A percentile compares a stretch with the other conserved stretches of the same genome.
These are phyloP conservation scores for Chrysoporthe puriensis DNA, from an alignment of 2,329 filamentous ascomycete species.

Conservation along the genomic window DNA sequence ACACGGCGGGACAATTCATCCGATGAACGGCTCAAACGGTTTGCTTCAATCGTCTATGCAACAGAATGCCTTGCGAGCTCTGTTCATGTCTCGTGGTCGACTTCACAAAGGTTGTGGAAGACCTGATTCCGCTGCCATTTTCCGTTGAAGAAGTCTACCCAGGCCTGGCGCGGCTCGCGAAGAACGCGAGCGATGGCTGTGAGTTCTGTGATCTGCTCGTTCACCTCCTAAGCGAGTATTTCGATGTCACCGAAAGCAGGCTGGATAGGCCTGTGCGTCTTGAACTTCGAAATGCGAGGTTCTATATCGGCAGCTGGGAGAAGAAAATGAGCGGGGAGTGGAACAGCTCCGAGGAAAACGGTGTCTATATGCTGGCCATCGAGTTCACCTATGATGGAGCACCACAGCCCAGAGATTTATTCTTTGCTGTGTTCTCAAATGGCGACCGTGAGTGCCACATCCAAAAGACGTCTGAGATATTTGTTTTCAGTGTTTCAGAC, in stretches of 20 bases:
- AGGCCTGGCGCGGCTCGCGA: not conserved
- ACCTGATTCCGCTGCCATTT: not conserved
- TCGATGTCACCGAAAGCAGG: not conserved
- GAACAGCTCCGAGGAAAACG: not conserved
- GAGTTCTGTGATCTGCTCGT: not conserved
- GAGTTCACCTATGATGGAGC: not conserved
- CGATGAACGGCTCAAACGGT: too few relatives aligned
- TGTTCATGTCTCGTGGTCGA: not conserved
- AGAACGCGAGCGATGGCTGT: not conserved
- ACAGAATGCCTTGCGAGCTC: not conserved
- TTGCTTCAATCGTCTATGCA: too few relatives aligned
- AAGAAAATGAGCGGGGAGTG: not conserved
- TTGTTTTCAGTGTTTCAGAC: too few relatives aligned
- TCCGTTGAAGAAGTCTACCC: not conserved
- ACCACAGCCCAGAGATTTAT: not conserved
- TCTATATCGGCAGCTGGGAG: not conserved
- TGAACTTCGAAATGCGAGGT: constrained; percentile 2
- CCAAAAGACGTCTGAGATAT: too few relatives aligned
- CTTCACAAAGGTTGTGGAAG: not conserved
- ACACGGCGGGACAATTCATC: too few relatives aligned
- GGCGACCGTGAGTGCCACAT: not conserved
- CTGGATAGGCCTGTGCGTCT: constrained; percentile 19
- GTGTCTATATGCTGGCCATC: not conserved
- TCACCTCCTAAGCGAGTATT: not conserved
- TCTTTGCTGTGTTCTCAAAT: not conserved